Percentiles rank a stretch among this genome's conserved stretches.
Conservation (phyloP, 352 stramenopile species). For the Pythium rishiriense region DNA sequence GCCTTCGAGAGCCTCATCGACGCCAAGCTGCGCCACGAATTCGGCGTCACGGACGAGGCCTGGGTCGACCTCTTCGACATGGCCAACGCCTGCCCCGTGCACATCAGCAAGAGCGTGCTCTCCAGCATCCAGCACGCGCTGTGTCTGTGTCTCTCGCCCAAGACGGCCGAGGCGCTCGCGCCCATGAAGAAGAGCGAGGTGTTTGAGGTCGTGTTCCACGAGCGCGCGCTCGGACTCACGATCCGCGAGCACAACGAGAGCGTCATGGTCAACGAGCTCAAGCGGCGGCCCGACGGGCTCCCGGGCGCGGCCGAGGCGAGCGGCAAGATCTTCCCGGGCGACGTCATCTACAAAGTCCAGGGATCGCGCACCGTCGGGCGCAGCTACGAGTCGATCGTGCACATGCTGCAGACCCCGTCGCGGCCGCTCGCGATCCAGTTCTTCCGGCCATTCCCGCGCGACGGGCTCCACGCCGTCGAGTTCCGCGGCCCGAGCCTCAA, state of each 20-base stretch:
- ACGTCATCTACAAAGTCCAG: constrained; percentile 89
- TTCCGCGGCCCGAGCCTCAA: constrained; percentile 79
- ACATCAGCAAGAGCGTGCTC: constrained; percentile 80
- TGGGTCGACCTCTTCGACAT: constrained; percentile 88
- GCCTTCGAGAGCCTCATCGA: constrained; percentile 82
- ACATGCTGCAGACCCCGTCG: constrained; percentile 84
- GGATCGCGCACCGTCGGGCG: constrained; percentile 69
- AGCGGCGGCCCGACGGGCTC: constrained; percentile 53
- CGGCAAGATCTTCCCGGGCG: constrained; percentile 56
- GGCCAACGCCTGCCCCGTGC: constrained; percentile 76
- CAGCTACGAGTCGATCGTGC: constrained; percentile 80
- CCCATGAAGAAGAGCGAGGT: constrained; percentile 82
- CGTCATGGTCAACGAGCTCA: constrained; percentile 86
- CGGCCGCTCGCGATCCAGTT: constrained; percentile 80
- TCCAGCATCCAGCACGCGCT: constrained; percentile 47
- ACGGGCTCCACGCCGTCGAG: constrained; percentile 83
- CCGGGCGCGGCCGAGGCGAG: constrained; percentile 57
- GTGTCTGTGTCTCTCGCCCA: constrained; percentile 80
- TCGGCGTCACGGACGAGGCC: constrained; percentile 81
- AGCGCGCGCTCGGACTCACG: constrained; percentile 76
- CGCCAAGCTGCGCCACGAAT: constrained; percentile 67
- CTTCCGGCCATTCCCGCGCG: constrained; percentile 71
- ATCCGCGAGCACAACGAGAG: constrained; percentile 84
- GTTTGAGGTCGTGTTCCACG: constrained; percentile 76
- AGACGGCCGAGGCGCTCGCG: constrained; percentile 71